Base-by-base conservation (phyloP, 2,329 filamentous ascomycete genomes). In the Trichophyton rubrum region DNA sequence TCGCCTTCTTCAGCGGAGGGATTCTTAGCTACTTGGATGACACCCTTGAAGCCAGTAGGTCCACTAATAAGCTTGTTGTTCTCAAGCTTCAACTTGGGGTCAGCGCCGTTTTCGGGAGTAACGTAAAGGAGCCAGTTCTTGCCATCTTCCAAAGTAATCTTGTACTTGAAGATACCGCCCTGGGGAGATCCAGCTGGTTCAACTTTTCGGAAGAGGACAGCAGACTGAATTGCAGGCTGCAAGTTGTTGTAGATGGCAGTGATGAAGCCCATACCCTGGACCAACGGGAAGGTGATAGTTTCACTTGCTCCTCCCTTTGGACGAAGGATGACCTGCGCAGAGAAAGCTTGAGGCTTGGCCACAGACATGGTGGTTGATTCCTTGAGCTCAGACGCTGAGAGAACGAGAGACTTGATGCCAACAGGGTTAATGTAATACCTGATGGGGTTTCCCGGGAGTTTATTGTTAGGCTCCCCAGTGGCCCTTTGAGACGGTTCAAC, bases 241-340 rank as follows among this genome's bases (percentile, higher is more conserved):
- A 84, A 79, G 33, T 84, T 83, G 59, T 79, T 79, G 73, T 91
- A 97, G 17, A 87, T 72, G 0, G 80, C 91, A 3, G 91, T 96
- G 17, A 96, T 78, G 67, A 90, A 95, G 0, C 84, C 86, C 84
- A 95, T 93, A 9, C 93, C 93, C 69, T 97, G 92, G 0, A 95
- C 84, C 6, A 96, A 70, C 0, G 91, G 90, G 65, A 95, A 90
- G 0, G 83, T 86, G 20, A 97, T 80, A 1, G 81, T 78, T 0
- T 86, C 81, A 1, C 77, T 71, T 6, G 80, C 78, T 2, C 77
- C 76, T n/a, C 72, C 69, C 22, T 78, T 75, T 2, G 80, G 78
- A 58, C 77, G 80, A 35, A 97, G 77, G 51, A 88, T 86, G 53
- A 90, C 83, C 64, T 89, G 84, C 13, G 80, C 80, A 0, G 82